These are phyloP conservation scores for Melastoma candidum DNA, from an alignment of 441 rosid species.

Conservation along the genomic window DNA sequence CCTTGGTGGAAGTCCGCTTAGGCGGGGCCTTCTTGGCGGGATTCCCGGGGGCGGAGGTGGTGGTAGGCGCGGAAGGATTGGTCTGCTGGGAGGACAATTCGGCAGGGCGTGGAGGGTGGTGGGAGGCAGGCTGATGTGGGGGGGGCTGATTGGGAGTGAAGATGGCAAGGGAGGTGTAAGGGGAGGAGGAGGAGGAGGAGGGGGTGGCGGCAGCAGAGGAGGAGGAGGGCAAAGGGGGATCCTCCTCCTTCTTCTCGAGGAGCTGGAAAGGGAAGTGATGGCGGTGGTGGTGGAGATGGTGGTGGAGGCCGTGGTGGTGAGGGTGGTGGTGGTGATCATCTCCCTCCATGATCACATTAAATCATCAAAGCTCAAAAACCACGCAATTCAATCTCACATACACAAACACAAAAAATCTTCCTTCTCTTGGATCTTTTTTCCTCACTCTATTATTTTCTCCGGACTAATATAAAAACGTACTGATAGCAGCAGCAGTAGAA, in stretches of 20 bases:
- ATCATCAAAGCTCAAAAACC: conserved; percentile 1
- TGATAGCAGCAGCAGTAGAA: no score
- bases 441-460: no score
- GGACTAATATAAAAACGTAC: no score
- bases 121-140: conserved; percentile 5
- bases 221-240: conserved; percentile 35
- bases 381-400: no score
- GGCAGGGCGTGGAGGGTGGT: conserved; percentile 21
- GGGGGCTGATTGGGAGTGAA: conserved; percentile 10
- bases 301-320: conserved; percentile 27
- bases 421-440: no score
- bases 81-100: conserved; percentile 7
- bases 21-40: conserved; percentile 58
- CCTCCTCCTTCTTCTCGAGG: conserved; percentile 53
- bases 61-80: conserved; percentile 12
- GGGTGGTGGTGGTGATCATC: conserved; percentile 24
- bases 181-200: conserved; percentile 50
- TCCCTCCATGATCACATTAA: conserved; percentile 40
- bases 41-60: conserved; percentile 19
- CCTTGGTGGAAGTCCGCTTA: conserved; percentile 78
- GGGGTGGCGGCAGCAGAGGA: conserved; percentile 24
- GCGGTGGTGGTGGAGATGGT: conserved; percentile 23
- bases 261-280: conserved; percentile 73
- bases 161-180: conserved; percentile 44
- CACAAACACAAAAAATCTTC: no score